Conservation (phyloP, 352 stramenopile genomes). For the Globisporangium abappressorium region DNA sequence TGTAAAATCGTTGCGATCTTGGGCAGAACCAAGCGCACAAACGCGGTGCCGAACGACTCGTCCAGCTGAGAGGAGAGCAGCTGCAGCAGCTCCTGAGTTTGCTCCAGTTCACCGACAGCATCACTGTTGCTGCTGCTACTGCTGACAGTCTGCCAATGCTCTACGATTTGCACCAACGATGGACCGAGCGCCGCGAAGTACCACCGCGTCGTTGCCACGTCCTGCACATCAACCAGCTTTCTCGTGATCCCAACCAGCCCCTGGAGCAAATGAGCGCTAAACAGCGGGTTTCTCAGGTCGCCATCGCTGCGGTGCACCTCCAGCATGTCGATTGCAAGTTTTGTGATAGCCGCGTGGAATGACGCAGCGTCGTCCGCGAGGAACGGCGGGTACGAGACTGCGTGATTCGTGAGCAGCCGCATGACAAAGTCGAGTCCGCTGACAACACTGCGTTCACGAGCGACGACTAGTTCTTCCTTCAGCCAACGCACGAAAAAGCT, state of each 20-base stretch:
- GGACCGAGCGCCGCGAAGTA: conserved; percentile 49
- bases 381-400: conserved; percentile 27
- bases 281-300: conserved; percentile 19
- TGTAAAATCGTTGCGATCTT: conserved; percentile 42
- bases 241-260: conserved; percentile 32
- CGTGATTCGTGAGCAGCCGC: conserved; percentile 39
- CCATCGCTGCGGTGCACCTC: conserved; percentile 16
- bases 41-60: conserved; percentile 37
- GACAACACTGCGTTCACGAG: conserved; percentile 17
- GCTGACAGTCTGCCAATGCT: conserved; percentile 12
- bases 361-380: conserved; percentile 25
- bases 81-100: conserved; percentile 46
- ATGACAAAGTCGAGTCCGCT: conserved; percentile 30
- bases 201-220: conserved; percentile 31
- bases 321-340: conserved; percentile 22
- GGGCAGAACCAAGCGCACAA: conserved; percentile 61
- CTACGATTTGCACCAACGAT: conserved; percentile 29
- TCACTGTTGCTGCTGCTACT: conserved; percentile 8
- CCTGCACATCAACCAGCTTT: conserved; percentile 44
- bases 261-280: conserved; percentile 29
- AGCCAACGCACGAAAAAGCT: conserved; percentile 39
- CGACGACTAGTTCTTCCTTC: conserved; percentile 30
- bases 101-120: conserved; percentile 34
- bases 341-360: conserved; percentile 40
- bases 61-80: conserved; percentile 46